Conservation (phyloP, 352 stramenopile species). For the Pythium volutum region DNA sequence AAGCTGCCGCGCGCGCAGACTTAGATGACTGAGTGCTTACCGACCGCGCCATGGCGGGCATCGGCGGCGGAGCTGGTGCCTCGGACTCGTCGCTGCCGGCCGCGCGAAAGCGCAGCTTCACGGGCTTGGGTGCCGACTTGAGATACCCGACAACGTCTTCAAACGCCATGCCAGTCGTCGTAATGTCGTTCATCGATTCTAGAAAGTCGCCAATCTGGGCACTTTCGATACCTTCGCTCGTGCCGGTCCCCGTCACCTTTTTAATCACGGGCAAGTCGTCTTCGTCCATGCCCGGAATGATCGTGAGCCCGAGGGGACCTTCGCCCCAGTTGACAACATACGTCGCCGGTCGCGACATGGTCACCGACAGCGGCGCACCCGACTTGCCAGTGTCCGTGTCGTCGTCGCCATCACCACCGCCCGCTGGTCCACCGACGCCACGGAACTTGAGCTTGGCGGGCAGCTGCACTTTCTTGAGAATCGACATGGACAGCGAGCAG, state of each 20-base stretch:
- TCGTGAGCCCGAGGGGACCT: conserved; percentile 77
- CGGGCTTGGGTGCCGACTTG: conserved; percentile 77
- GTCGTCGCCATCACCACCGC: conserved; percentile 13
- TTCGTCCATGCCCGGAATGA: conserved; percentile 80
- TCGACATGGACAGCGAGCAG: conserved; percentile 86
- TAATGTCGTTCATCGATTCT: conserved; percentile 79
- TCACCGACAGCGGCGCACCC: conserved; percentile 27
- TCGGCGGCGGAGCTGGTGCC: conserved; percentile 6
- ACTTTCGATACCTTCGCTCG: conserved; percentile 73
- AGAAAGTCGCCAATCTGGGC: conserved; percentile 80
- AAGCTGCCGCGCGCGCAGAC: not conserved
- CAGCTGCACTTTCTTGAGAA: conserved; percentile 86
- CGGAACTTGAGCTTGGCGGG: conserved; percentile 82
- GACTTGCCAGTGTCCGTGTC: conserved; percentile 22
- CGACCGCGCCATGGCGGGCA: conserved; percentile 9
- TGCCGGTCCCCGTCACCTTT: conserved; percentile 83
- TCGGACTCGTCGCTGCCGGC: conserved; percentile 34
- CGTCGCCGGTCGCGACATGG: conserved; percentile 56
- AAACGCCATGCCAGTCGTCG: conserved; percentile 66
- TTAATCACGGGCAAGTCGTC: conserved; percentile 84
- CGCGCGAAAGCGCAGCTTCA: conserved; percentile 65
- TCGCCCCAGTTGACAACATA: conserved; percentile 82
- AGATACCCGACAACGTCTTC: conserved; percentile 80
- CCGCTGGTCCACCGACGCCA: conserved; percentile 61
- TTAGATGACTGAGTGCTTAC: conserved; percentile 6